phyloP scores from a whole-genome alignment of 805 yeast species.

The Candida schatavii region DNA sequence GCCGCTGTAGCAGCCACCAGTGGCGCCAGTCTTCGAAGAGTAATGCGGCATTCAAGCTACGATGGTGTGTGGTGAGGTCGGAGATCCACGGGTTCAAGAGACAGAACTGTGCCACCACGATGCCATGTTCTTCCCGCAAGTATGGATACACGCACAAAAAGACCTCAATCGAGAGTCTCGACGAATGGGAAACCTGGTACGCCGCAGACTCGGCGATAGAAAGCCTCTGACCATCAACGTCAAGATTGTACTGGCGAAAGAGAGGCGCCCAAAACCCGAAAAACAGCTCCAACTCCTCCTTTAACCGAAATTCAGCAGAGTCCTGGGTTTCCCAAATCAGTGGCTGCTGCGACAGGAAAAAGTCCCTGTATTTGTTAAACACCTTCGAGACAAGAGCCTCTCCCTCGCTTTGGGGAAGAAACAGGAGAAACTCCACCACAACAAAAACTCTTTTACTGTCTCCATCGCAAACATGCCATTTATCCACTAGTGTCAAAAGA shows the following conservation, averaged over 20 bases:
- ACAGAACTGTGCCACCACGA: slow-evolving; percentile 15
- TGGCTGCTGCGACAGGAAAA: not conserved
- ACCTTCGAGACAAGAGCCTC: not conserved
- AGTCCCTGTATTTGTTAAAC: not conserved
- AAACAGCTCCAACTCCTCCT: slow-evolving; percentile 1
- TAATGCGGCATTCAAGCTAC: not conserved
- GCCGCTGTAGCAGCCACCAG: slow-evolving; percentile 5
- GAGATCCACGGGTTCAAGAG: slow-evolving; percentile 39
- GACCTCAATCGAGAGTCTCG: not conserved
- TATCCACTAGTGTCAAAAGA: not conserved
- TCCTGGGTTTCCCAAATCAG: not conserved
- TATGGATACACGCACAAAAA: not conserved
- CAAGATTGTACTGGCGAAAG: not conserved
- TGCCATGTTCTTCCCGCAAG: not conserved
- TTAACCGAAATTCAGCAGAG: not conserved
- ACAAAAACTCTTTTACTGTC: not conserved
- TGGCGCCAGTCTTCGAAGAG: slow-evolving; percentile 1
- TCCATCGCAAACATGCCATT: not conserved
- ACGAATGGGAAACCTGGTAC: not conserved
- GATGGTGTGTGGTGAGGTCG: not conserved
- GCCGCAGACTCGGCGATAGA: not conserved
- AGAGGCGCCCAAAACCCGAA: slow-evolving; percentile 1
- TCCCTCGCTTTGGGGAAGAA: not conserved
- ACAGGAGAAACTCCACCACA: not conserved
- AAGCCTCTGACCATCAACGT: not conserved